Conservation (phyloP, 2,329 filamentous ascomycete genomes). For the Aspergillus texensis region DNA sequence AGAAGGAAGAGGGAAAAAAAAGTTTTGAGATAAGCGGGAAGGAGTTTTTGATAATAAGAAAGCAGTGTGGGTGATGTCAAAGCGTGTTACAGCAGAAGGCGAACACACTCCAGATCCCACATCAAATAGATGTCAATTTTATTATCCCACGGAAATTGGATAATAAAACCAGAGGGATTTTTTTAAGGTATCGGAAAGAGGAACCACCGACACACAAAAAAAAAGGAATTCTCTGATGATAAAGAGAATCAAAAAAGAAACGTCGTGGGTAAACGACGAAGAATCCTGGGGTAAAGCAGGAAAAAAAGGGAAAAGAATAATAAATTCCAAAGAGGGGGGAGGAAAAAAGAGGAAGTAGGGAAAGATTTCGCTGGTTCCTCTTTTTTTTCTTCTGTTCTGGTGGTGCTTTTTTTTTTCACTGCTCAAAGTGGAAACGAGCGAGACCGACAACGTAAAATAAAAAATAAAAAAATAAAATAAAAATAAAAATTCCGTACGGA, state of each 20-base stretch:
- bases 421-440: not conserved
- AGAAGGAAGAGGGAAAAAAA: slow-evolving; percentile 5
- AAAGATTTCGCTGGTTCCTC: slow-evolving; percentile 5
- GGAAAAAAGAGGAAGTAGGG: slow-evolving; percentile 12
- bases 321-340: slow-evolving; percentile 17
- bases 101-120: slow-evolving; percentile 26
- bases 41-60: slow-evolving; percentile 2
- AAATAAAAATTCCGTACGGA: not conserved
- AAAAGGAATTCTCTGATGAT: slow-evolving; percentile 2
- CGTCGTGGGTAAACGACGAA: slow-evolving; percentile 27
- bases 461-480: not conserved
- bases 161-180: slow-evolving; percentile 7
- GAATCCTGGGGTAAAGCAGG: slow-evolving; percentile 19
- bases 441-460: not conserved
- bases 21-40: slow-evolving; percentile 6
- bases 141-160: slow-evolving; percentile 17
- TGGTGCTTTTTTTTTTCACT: not conserved
- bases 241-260: slow-evolving; percentile 9
- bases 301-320: slow-evolving; percentile 18
- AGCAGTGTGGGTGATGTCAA: slow-evolving; percentile 20
- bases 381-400: slow-evolving; percentile 4
- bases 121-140: slow-evolving; percentile 21
- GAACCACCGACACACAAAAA: slow-evolving; percentile 21
- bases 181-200: slow-evolving; percentile 11
- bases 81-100: slow-evolving; percentile 21